Evolutionary conservation across 2,329 filamentous ascomycete species (phyloP).

Genomic region (Penicillium vulpinum): DNA sequence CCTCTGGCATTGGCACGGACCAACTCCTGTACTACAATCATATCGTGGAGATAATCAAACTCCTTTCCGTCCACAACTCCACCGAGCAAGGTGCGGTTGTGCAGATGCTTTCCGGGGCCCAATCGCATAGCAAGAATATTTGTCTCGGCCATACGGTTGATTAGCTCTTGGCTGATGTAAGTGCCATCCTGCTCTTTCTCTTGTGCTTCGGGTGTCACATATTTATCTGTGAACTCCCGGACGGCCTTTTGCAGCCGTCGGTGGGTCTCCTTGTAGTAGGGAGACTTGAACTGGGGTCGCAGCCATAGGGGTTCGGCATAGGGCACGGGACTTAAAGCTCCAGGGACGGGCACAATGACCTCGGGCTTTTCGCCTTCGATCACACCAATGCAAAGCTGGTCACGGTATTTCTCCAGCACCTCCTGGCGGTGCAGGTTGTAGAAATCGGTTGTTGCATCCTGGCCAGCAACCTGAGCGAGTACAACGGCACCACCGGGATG

Average conservation of each 20-base stretch:
- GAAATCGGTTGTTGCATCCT: slow-evolving; percentile 78
- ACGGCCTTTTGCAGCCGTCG: slow-evolving; percentile 66
- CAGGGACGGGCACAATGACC: slow-evolving; percentile 67
- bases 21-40: slow-evolving; percentile 74
- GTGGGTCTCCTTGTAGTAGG: slow-evolving; percentile 79
- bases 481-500: slow-evolving; percentile 82
- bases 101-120: slow-evolving; percentile 78
- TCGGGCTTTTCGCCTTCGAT: slow-evolving; percentile 73
- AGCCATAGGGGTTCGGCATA: slow-evolving; percentile 87
- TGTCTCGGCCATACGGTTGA: slow-evolving; percentile 73
- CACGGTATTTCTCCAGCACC: slow-evolving; percentile 76
- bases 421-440: slow-evolving; percentile 93
- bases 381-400: slow-evolving; percentile 71
- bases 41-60: slow-evolving; percentile 84
- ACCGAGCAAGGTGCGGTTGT: slow-evolving; percentile 66
- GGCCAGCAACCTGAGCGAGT: slow-evolving; percentile 75
- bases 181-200: slow-evolving; percentile 73
- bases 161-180: slow-evolving; percentile 68
- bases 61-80: slow-evolving; percentile 74
- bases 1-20: slow-evolving; percentile 70
- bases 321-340: slow-evolving; percentile 73
- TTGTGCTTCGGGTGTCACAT: slow-evolving; percentile 72
- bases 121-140: slow-evolving; percentile 79
- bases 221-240: slow-evolving; percentile 69
- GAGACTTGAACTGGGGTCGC: slow-evolving; percentile 70